Conservation (phyloP, 495 filamentous ascomycete genomes). For the Staphylotrichum tortipilum region DNA sequence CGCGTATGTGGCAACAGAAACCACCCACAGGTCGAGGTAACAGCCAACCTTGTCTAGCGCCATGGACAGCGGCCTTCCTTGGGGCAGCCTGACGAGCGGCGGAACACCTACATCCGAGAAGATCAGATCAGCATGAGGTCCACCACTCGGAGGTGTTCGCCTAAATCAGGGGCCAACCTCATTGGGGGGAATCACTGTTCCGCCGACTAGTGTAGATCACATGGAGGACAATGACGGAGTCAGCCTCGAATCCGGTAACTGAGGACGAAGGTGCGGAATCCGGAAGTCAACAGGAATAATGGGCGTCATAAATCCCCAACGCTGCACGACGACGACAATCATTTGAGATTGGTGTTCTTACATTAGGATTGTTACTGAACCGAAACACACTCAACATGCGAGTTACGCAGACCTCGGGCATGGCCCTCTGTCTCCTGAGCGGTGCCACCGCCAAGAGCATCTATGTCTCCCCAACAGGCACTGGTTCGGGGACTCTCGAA, state of each 20-base stretch:
- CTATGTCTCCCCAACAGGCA: slow-evolving; percentile 1
- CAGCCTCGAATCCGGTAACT: background rate
- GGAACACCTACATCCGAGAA: background rate
- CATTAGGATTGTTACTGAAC: background rate
- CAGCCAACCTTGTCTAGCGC: too few species aligned
- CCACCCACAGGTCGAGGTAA: too few species aligned
- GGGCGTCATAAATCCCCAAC: background rate
- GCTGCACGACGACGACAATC: background rate
- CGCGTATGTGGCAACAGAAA: too few species aligned
- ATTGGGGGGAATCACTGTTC: background rate
- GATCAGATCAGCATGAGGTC: too few species aligned
- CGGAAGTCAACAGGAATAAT: background rate
- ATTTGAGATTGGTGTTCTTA: background rate
- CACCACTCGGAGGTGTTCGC: background rate
- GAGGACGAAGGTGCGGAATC: background rate
- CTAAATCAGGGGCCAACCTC: background rate
- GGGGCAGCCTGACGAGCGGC: background rate
- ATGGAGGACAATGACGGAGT: background rate
- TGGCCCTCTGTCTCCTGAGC: background rate
- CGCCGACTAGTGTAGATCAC: background rate
- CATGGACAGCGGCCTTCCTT: too few species aligned
- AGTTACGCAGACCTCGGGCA: background rate
- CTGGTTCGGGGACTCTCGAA: background rate
- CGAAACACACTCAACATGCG: background rate
- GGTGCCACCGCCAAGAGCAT: background rate